Percentiles rank a stretch among this genome's conserved stretches.
Evolutionary conservation across 2,329 filamentous ascomycete genomes (phyloP).

Genomic region (Aspergillus melleus): DNA sequence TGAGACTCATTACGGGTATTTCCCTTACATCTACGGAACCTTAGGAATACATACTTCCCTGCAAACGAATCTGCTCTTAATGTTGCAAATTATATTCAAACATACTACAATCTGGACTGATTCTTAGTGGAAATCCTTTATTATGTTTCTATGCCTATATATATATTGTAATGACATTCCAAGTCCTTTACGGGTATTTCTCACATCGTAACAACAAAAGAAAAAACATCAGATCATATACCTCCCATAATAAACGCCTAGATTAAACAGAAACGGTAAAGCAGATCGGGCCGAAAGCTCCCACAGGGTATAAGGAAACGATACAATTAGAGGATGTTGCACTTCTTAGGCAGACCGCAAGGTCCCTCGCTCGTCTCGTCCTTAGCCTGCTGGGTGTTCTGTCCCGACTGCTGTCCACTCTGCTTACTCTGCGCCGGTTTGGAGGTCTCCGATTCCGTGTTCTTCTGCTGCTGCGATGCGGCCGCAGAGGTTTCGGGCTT

Average conservation of each 20-base stretch:
- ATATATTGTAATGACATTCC: neutral
- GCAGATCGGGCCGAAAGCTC: neutral
- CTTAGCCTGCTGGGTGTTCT: constrained; percentile 29
- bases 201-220: neutral
- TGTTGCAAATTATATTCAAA: no score
- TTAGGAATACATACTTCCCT: neutral
- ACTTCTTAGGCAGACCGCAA: constrained; percentile 76
- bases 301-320: constrained; percentile 10
- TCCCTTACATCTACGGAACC: neutral
- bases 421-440: constrained; percentile 30
- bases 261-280: constrained; percentile 3
- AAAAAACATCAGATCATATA: constrained; percentile 2
- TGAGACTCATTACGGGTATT: constrained; percentile 5
- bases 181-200: neutral
- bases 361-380: constrained; percentile 61
- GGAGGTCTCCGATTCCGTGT: constrained; percentile 19
- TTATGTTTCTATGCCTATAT: neutral
- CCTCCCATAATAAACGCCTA: constrained; percentile 4
- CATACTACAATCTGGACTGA: neutral
- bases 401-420: constrained; percentile 25
- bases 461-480: constrained; percentile 20
- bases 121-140: neutral
- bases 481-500: constrained; percentile 31
- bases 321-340: constrained; percentile 59
- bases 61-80: no score